These are phyloP conservation scores for Cladosporium phlei DNA, from an alignment of 2,329 filamentous ascomycete genomes.

Conservation along the genomic window DNA sequence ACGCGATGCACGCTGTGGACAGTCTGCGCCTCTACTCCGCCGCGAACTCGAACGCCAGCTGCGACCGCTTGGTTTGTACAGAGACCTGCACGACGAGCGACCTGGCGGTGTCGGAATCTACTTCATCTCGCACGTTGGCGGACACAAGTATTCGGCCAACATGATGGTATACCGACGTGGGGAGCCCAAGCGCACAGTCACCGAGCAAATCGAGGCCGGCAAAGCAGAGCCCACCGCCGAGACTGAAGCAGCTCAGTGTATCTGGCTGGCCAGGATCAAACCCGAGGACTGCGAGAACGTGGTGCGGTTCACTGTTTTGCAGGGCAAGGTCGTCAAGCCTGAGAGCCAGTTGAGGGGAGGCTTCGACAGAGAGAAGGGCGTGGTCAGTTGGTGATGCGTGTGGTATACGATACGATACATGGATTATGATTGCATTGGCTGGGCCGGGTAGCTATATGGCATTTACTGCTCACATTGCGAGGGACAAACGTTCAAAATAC, in stretches of 20 bases:
- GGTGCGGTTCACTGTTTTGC: slow-evolving; percentile 78
- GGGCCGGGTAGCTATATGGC: neutral
- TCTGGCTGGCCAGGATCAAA: slow-evolving; percentile 80
- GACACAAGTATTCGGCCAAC: slow-evolving; percentile 94
- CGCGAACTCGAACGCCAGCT: slow-evolving; percentile 87
- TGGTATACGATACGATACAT: neutral
- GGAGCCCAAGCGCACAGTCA: slow-evolving; percentile 19
- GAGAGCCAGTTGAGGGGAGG: slow-evolving; percentile 79
- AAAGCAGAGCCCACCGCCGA: slow-evolving; percentile 38
- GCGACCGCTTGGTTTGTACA: slow-evolving; percentile 74
- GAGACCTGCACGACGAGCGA: slow-evolving; percentile 81
- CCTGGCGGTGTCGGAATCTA: slow-evolving; percentile 92
- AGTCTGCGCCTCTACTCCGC: slow-evolving; percentile 83
- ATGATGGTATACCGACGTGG: slow-evolving; percentile 79
- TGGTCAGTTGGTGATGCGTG: slow-evolving; percentile 73
- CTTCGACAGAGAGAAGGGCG: slow-evolving; percentile 74
- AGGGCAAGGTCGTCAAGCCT: slow-evolving; percentile 92
- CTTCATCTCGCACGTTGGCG: slow-evolving; percentile 93
- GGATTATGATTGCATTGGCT: slow-evolving; percentile 5
- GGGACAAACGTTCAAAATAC: no score
- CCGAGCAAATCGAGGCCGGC: slow-evolving; percentile 29
- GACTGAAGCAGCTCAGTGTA: slow-evolving; percentile 69
- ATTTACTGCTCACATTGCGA: neutral
- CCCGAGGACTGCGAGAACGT: slow-evolving; percentile 94
- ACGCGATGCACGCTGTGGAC: slow-evolving; percentile 90